phyloP scores from a whole-genome alignment of 768 basidiomycete genomes.

The Hebeloma cylindrosporum region DNA sequence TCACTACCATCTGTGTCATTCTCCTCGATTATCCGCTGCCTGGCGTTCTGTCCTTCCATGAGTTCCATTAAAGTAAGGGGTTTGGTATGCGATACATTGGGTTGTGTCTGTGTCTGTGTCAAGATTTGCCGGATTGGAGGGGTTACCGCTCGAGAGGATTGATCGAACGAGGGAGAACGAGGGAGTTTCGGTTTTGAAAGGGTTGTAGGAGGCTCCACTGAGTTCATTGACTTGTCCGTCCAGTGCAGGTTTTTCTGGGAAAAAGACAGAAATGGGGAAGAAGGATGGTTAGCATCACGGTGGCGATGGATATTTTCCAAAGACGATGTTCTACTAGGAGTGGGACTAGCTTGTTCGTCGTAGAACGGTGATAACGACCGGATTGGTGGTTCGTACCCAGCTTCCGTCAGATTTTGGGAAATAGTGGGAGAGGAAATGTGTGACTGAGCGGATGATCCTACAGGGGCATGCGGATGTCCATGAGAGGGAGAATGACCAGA shows the following conservation, averaged over 20 bases:
- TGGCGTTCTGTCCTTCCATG: not conserved
- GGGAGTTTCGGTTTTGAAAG: not conserved
- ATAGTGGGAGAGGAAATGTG: too few relatives aligned
- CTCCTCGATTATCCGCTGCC: not conserved
- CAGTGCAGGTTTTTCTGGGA: conserved; percentile 10
- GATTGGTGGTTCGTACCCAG: not conserved
- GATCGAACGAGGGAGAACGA: not conserved
- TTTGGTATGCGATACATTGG: too few relatives aligned
- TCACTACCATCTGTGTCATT: conserved; percentile 8
- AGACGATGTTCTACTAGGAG: conserved; percentile 10
- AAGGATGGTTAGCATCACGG: conserved; percentile 6
- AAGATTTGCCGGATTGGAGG: not conserved
- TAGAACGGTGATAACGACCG: conserved; percentile 13
- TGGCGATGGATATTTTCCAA: conserved; percentile 14
- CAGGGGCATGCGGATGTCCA: too few relatives aligned
- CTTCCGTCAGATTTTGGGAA: too few relatives aligned
- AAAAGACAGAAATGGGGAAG: conserved; percentile 10
- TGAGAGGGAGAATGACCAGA: not conserved
- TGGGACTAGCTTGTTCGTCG: conserved; percentile 7
- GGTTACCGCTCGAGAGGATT: conserved; percentile 1
- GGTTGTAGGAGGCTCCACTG: not conserved
- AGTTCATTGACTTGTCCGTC: conserved; percentile 1
- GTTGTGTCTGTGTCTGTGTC: not conserved
- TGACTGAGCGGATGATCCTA: too few relatives aligned
- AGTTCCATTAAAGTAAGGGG: too few relatives aligned